Percentiles rank a stretch among this genome's conserved stretches.
Conservation (phyloP, 192 early-diverging fungal species). For the Coemansia sp. region DNA sequence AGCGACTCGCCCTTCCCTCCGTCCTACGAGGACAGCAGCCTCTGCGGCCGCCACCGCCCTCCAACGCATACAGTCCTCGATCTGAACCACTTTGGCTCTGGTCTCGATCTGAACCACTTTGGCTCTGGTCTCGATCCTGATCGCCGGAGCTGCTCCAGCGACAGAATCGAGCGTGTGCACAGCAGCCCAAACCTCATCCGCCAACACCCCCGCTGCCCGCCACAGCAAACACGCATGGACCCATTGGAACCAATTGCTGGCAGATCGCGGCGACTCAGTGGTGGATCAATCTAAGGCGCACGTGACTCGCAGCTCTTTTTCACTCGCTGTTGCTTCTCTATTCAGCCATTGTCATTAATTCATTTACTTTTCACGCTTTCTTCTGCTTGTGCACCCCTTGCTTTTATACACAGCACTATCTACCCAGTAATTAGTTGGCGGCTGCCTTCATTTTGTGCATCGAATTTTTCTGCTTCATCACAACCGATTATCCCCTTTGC, state of each 20-base stretch:
- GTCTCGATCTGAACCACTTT: not conserved
- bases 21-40: constrained; percentile 20
- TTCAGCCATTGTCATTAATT: not conserved
- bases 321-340: not conserved
- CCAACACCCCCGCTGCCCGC: not conserved
- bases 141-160: not conserved
- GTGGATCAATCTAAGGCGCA: not conserved
- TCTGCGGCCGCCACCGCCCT: not conserved
- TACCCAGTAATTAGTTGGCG: not conserved
- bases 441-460: not conserved
- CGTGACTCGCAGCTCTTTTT: not conserved
- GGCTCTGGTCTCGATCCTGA: not conserved
- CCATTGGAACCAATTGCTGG: too few relatives aligned
- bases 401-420: not conserved
- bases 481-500: too few relatives aligned
- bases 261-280: not conserved
- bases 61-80: not conserved
- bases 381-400: not conserved
- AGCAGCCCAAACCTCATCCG: not conserved
- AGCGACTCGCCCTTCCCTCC: constrained; percentile 13
- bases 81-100: not conserved
- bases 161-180: not conserved
- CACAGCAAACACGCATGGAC: too few relatives aligned
- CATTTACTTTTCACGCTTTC: not conserved
- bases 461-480: not conserved